Evolutionary conservation across 495 filamentous ascomycete genomes (phyloP).

Genomic region (Tuber calosporum): DNA sequence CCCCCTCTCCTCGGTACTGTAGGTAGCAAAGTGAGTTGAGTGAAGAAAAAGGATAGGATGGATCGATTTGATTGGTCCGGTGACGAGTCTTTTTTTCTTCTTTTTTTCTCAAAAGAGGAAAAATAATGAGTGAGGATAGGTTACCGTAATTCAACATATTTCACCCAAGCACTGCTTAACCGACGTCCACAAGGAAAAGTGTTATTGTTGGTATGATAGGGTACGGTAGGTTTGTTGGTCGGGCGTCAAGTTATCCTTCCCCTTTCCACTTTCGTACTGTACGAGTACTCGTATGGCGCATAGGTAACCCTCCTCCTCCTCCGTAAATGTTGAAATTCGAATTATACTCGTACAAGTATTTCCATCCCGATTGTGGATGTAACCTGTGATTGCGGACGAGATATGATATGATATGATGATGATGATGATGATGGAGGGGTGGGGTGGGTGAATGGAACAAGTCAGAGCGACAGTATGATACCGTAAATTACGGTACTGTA

Average conservation of each 20-base stretch:
- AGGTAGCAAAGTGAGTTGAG: no score
- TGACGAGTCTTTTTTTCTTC: no score
- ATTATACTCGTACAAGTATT: no score
- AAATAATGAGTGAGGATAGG: neutral
- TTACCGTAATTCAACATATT: no score
- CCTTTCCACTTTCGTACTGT: no score
- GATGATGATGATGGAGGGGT: no score
- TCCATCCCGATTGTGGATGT: neutral
- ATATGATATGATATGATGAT: neutral
- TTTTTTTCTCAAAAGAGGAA: neutral
- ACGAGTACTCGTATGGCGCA: neutral
- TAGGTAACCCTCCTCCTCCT: no score
- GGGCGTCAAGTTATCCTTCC: neutral
- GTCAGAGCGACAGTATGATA: neutral
- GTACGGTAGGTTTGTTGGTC: neutral
- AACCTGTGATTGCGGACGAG: neutral
- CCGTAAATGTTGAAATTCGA: neutral
- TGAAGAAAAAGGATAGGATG: no score
- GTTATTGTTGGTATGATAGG: no score
- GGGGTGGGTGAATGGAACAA: neutral
- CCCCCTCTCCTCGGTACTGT: neutral
- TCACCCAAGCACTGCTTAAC: no score
- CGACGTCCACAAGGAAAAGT: neutral
- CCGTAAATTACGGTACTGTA: no score
- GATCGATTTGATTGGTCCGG: neutral